phyloP scores from a whole-genome alignment of 192 early-diverging fungal genomes.

The Haplosporangium gracile region DNA sequence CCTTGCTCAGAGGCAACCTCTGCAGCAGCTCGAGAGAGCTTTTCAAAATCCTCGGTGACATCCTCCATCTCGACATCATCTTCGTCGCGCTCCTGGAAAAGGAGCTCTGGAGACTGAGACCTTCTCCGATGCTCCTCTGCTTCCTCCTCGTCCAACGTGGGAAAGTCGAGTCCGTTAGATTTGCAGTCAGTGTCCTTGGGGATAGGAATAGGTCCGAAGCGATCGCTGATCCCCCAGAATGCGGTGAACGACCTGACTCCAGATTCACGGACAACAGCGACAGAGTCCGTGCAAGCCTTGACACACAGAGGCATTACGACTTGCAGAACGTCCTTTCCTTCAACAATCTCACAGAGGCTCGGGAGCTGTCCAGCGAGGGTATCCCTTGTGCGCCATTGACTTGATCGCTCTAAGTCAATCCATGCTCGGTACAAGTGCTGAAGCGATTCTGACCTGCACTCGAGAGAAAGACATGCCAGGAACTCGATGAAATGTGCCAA shows the following conservation, averaged over 20 bases:
- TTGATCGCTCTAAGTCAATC: constrained; percentile 69
- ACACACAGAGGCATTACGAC: constrained; percentile 78
- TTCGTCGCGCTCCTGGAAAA: constrained; percentile 30
- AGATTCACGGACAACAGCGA: constrained; percentile 68
- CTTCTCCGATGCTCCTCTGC: constrained; percentile 21
- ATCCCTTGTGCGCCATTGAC: constrained; percentile 81
- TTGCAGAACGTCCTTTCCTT: constrained; percentile 69
- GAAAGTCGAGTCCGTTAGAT: constrained; percentile 37
- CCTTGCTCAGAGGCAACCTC: not conserved
- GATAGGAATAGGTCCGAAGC: constrained; percentile 16
- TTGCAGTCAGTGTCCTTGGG: not conserved
- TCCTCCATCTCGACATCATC: constrained; percentile 56
- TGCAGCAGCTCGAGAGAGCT: not conserved
- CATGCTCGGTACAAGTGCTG: constrained; percentile 76
- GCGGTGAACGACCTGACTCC: constrained; percentile 55
- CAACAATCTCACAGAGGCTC: constrained; percentile 71
- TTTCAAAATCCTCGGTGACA: constrained; percentile 10
- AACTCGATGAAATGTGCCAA: constrained; percentile 76
- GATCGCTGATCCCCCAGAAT: constrained; percentile 30
- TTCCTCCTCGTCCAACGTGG: constrained; percentile 28
- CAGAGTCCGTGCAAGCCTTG: constrained; percentile 63
- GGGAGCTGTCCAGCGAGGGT: constrained; percentile 76
- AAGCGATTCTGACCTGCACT: constrained; percentile 73
- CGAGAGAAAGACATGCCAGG: constrained; percentile 69
- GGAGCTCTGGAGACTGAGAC: not conserved